Conservation (phyloP, 257 asterid species). For the Capsicum chinense region DNA sequence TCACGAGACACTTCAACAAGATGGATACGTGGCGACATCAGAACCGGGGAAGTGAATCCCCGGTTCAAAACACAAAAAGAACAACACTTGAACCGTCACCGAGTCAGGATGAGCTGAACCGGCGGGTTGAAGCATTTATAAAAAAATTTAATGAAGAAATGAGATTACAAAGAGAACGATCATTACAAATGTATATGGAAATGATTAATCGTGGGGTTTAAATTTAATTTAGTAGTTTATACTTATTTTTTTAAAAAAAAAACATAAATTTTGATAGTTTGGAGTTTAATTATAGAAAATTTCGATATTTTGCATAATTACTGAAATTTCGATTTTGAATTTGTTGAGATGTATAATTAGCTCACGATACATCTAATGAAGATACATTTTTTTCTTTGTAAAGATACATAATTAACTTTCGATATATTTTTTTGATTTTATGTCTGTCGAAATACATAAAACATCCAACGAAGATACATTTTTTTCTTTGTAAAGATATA, state of each 20-base stretch:
- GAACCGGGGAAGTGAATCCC: conserved; percentile 41
- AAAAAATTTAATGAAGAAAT: conserved; percentile 64
- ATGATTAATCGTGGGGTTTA: conserved; percentile 59
- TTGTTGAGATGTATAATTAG: too few relatives aligned
- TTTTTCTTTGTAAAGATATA: too few relatives aligned
- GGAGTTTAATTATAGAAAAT: too few relatives aligned
- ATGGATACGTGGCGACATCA: conserved; percentile 37
- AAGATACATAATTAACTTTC: too few relatives aligned
- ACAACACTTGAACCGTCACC: conserved; percentile 54
- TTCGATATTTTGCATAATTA: too few relatives aligned
- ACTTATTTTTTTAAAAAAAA: background rate
- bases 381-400: too few relatives aligned
- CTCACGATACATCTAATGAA: too few relatives aligned
- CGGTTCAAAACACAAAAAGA: conserved; percentile 1
- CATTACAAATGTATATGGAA: conserved; percentile 57
- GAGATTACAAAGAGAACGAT: conserved; percentile 74
- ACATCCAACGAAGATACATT: too few relatives aligned
- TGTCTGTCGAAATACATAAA: too few relatives aligned
- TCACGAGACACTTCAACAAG: conserved; percentile 32
- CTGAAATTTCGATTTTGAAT: too few relatives aligned
- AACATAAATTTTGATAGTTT: too few relatives aligned
- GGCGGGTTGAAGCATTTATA: conserved; percentile 71
- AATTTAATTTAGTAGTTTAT: background rate
- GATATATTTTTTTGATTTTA: too few relatives aligned
- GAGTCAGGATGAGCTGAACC: conserved; percentile 72